Evolutionary conservation across 2,329 filamentous ascomycete species (phyloP).

Genomic region (Talaromyces piceae): DNA sequence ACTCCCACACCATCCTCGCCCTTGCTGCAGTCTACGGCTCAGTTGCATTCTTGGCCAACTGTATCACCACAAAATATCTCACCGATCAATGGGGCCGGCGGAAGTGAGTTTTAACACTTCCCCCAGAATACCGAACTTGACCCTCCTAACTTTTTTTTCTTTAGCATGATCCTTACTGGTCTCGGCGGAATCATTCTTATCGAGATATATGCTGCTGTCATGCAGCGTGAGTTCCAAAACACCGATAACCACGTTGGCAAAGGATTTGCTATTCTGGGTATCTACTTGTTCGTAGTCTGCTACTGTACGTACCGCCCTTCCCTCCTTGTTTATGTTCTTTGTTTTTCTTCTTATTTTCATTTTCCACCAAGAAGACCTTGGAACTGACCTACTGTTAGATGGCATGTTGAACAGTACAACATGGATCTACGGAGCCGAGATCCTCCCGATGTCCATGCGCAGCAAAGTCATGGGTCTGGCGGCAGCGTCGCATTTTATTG

Average conservation of each 20-base stretch:
- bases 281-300: slow-evolving; percentile 51
- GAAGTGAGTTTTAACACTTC: slow-evolving; percentile 30
- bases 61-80: slow-evolving; percentile 45
- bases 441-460: slow-evolving; percentile 46
- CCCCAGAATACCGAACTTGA: background rate
- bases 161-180: slow-evolving; percentile 50
- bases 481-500: slow-evolving; percentile 47
- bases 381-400: slow-evolving; percentile 28
- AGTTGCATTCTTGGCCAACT: slow-evolving; percentile 44
- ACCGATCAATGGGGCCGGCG: slow-evolving; percentile 54
- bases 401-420: slow-evolving; percentile 49
- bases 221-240: slow-evolving; percentile 51
- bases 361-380: too few species aligned
- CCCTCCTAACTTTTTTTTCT: slow-evolving; percentile 1
- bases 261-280: slow-evolving; percentile 52
- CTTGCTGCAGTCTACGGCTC: slow-evolving; percentile 51
- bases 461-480: slow-evolving; percentile 51
- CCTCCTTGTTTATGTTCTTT: slow-evolving; percentile 7
- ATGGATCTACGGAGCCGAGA: slow-evolving; percentile 51
- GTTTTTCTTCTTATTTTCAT: too few species aligned
- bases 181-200: slow-evolving; percentile 46
- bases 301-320: slow-evolving; percentile 39
- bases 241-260: slow-evolving; percentile 50
- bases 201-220: slow-evolving; percentile 53
- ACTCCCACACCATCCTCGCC: slow-evolving; percentile 44